Percentiles rank a stretch among this genome's conserved stretches.
Conservation (phyloP, 495 filamentous ascomycete species). For the Acidomyces sp. region DNA sequence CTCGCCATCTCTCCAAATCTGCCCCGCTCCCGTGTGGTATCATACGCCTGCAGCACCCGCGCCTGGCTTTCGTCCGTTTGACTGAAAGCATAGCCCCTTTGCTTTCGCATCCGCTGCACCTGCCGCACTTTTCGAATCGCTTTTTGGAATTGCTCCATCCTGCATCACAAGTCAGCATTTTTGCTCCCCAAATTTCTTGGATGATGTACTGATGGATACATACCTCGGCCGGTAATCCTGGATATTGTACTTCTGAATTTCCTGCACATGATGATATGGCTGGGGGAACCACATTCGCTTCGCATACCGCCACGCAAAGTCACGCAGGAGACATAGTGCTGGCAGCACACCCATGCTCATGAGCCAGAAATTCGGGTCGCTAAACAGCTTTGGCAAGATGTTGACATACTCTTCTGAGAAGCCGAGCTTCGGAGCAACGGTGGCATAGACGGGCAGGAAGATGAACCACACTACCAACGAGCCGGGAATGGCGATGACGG, state of each 20-base stretch:
- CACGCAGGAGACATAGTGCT: constrained; percentile 69
- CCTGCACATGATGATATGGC: constrained; percentile 95
- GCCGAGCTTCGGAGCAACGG: constrained; percentile 69
- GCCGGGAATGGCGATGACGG: constrained; percentile 88
- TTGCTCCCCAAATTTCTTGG: neutral
- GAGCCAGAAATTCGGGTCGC: constrained; percentile 76
- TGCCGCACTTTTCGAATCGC: constrained; percentile 96
- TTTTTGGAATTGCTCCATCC: constrained; percentile 99
- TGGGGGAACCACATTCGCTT: constrained; percentile 96
- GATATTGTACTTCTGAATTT: constrained; percentile 99
- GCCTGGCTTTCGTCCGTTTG: constrained; percentile 94
- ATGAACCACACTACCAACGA: constrained; percentile 82
- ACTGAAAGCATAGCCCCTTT: constrained; percentile 95
- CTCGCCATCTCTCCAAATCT: constrained; percentile 95
- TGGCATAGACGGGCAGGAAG: constrained; percentile 84
- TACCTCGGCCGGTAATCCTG: constrained; percentile 93
- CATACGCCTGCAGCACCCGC: constrained; percentile 86
- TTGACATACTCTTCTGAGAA: constrained; percentile 79
- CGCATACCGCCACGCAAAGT: constrained; percentile 67
- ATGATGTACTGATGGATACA: constrained; percentile 14
- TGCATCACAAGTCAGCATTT: constrained; percentile 25
- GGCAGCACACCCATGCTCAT: constrained; percentile 72
- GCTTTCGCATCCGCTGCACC: constrained; percentile 98
- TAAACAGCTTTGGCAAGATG: constrained; percentile 66
- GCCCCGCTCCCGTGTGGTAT: constrained; percentile 84